These are phyloP conservation scores for Bromus sterilis DNA, from an alignment of 176 grass and related monocot species.

Conservation along the genomic window DNA sequence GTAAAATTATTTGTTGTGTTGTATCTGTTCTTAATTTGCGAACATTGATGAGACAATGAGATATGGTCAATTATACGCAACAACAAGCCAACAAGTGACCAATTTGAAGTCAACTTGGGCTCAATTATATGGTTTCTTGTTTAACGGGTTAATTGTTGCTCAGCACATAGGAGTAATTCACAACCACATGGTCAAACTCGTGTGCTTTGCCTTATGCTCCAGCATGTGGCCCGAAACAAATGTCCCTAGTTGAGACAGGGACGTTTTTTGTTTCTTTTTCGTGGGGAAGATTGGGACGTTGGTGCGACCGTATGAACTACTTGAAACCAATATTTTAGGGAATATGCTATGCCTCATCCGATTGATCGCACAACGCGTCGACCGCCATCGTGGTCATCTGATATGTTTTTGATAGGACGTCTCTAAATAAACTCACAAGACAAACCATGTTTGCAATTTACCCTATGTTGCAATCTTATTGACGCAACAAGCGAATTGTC, in stretches of 20 bases:
- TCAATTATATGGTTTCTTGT: background rate
- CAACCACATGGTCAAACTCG: background rate
- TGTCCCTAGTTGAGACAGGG: no score
- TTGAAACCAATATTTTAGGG: background rate
- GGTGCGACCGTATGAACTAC: background rate
- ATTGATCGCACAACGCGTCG: no score
- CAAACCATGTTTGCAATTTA: no score
- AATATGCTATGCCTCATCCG: no score
- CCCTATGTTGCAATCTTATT: no score
- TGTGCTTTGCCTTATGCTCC: background rate
- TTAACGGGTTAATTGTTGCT: background rate
- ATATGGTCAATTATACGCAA: background rate
- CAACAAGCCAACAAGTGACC: background rate
- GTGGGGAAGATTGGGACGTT: background rate
- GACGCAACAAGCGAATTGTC: no score
- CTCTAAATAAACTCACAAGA: no score
- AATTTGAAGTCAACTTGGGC: background rate
- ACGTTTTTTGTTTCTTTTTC: no score
- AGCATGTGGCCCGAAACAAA: background rate
- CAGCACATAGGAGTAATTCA: background rate
- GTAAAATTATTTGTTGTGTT: background rate
- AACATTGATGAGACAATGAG: background rate
- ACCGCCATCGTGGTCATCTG: no score
- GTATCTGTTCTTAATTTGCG: background rate
- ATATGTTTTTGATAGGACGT: no score